Percentiles rank a stretch among this genome's conserved stretches.
Evolutionary conservation across 129 eudicot species (phyloP).

Genomic region (Glebionis coronaria): DNA sequence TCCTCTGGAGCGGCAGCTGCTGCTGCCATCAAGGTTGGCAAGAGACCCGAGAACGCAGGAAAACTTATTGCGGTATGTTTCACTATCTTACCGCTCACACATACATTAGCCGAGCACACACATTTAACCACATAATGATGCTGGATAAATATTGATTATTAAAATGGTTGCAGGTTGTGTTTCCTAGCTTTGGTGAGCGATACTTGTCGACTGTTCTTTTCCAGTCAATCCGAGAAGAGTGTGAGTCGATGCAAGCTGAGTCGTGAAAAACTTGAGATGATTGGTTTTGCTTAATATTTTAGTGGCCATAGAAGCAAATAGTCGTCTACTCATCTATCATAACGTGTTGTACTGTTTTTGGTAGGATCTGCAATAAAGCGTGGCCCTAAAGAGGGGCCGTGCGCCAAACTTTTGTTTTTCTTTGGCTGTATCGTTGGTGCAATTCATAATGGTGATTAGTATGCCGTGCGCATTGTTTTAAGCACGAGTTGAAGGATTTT

Average conservation of each 20-base stretch:
- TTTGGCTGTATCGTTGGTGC: not conserved
- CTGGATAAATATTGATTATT: not conserved
- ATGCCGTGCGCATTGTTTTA: not conserved
- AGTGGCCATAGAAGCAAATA: not conserved
- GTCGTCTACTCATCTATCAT: not conserved
- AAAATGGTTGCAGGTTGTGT: slow-evolving; percentile 55
- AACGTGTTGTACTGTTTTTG: not conserved
- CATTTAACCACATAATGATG: not conserved
- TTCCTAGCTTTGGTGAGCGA: slow-evolving; percentile 84
- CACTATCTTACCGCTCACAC: not conserved
- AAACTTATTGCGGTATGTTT: slow-evolving; percentile 87
- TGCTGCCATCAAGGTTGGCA: slow-evolving; percentile 87
- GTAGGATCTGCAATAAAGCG: slow-evolving; percentile 27
- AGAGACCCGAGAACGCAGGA: slow-evolving; percentile 97
- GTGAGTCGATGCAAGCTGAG: slow-evolving; percentile 59
- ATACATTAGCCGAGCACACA: not conserved
- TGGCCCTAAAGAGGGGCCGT: not conserved
- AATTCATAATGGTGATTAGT: not conserved
- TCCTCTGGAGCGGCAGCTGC: slow-evolving; percentile 99
- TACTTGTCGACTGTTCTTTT: slow-evolving; percentile 62
- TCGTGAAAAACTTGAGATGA: slow-evolving; percentile 1
- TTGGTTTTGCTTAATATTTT: not conserved
- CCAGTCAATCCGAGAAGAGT: slow-evolving; percentile 74
- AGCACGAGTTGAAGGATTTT: not conserved
- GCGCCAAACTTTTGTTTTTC: not conserved